Conservation (phyloP, 2,329 filamentous ascomycete genomes). For the Ceratocystiopsis minuta region DNA sequence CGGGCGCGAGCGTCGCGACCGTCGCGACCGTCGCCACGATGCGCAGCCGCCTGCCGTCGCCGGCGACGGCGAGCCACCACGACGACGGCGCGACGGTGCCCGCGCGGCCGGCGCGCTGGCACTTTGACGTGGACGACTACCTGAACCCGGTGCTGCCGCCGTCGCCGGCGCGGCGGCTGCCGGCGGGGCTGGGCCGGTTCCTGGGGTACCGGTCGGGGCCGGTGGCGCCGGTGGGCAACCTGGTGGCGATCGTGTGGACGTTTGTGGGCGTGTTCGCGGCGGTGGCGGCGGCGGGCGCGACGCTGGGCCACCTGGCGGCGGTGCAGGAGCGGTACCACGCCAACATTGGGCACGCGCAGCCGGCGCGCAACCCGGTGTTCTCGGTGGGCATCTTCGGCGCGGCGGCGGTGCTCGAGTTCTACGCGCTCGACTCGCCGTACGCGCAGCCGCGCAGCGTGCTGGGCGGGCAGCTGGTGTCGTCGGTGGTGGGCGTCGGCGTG, state of each 20-base stretch:
- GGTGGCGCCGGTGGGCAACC: constrained; percentile 24
- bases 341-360: too few species aligned
- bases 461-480: constrained; percentile 46
- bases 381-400: constrained; percentile 60
- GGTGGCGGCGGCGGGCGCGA: constrained; percentile 39
- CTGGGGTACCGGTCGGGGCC: background rate
- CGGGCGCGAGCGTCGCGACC: too few species aligned
- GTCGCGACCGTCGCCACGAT: too few species aligned
- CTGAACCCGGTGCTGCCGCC: background rate
- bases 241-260: constrained; percentile 42
- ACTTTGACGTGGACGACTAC: background rate
- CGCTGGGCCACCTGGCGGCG: constrained; percentile 33
- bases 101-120: background rate
- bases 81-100: too few species aligned
- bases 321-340: constrained; percentile 20
- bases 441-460: constrained; percentile 55
- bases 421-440: constrained; percentile 52
- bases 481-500: constrained; percentile 40
- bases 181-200: background rate
- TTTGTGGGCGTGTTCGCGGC: constrained; percentile 46
- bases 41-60: too few species aligned
- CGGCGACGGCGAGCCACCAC: too few species aligned
- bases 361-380: constrained; percentile 31
- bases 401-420: constrained; percentile 58
- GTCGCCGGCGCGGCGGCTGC: background rate